Conservation (phyloP, 2,329 filamentous ascomycete species). For the Boeremia lycopersici region DNA sequence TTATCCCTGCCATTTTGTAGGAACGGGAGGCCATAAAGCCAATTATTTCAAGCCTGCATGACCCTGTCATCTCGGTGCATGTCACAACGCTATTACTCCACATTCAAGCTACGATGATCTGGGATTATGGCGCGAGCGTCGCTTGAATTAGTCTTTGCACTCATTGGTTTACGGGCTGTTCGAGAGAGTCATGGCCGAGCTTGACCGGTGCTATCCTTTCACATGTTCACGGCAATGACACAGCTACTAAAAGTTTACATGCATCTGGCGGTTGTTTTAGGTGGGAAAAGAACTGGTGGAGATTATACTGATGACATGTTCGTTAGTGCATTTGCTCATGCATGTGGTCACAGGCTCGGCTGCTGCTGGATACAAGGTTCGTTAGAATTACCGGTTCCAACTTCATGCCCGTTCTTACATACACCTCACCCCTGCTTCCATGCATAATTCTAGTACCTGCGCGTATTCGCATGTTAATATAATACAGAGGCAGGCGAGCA, state of each 20-base stretch:
- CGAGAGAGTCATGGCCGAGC: neutral
- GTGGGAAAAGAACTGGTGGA: neutral
- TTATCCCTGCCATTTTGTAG: no score
- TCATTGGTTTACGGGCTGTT: neutral
- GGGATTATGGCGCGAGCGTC: slow-evolving; percentile 3
- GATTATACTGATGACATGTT: neutral
- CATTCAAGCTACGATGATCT: neutral
- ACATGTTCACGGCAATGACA: neutral
- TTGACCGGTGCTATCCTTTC: slow-evolving; percentile 4
- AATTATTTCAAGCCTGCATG: neutral
- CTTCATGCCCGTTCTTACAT: slow-evolving; percentile 14
- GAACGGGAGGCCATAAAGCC: neutral
- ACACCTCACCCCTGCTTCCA: slow-evolving; percentile 9
- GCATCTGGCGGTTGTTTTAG: neutral
- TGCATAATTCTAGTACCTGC: slow-evolving; percentile 19
- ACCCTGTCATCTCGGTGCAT: neutral
- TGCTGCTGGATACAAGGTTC: slow-evolving; percentile 9
- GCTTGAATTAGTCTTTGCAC: neutral
- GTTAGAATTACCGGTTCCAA: slow-evolving; percentile 15
- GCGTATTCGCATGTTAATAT: slow-evolving; percentile 10
- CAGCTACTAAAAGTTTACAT: neutral
- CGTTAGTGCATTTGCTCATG: slow-evolving; percentile 1
- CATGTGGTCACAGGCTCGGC: slow-evolving; percentile 4
- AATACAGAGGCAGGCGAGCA: neutral
- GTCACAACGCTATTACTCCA: neutral